Evolutionary conservation across 805 yeast species (phyloP).

Genomic region (Huiozyma naganishii): DNA sequence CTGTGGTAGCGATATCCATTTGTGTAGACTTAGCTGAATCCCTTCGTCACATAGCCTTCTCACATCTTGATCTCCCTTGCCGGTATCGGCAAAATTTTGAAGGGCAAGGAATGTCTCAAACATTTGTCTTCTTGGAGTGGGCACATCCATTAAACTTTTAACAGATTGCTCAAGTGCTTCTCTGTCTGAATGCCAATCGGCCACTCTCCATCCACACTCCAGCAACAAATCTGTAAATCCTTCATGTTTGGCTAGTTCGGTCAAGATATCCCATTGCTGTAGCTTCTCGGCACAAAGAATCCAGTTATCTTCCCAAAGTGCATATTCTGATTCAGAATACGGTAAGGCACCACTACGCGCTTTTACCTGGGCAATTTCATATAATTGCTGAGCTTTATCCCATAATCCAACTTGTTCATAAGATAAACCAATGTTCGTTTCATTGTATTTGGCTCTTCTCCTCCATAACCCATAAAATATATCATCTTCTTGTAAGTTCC

Average conservation of each 20-base stretch:
- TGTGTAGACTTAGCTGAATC: constrained; percentile 78
- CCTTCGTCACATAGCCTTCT: constrained; percentile 91
- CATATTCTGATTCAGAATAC: constrained; percentile 88
- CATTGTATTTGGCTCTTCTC: constrained; percentile 86
- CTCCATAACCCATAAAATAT: constrained; percentile 98
- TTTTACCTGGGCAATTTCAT: constrained; percentile 93
- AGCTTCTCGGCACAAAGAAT: constrained; percentile 90
- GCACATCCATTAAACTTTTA: constrained; percentile 94
- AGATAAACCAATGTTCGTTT: constrained; percentile 85
- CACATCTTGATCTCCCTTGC: constrained; percentile 75
- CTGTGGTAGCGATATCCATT: constrained; percentile 84
- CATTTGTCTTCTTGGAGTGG: constrained; percentile 92
- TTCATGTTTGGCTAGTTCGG: constrained; percentile 95
- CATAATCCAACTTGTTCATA: constrained; percentile 92
- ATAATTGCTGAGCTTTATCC: constrained; percentile 87
- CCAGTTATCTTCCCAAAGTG: constrained; percentile 99
- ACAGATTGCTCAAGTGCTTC: constrained; percentile 92
- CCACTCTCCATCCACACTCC: constrained; percentile 99
- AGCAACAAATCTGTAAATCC: constrained; percentile 88
- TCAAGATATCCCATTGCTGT: constrained; percentile 95
- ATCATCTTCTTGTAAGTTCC: constrained; percentile 84
- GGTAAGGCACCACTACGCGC: constrained; percentile 94
- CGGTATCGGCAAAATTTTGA: constrained; percentile 88
- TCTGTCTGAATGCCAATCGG: constrained; percentile 93
- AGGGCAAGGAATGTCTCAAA: constrained; percentile 89